phyloP scores from a whole-genome alignment of 495 filamentous ascomycete species.

The Penicillium nucicola region DNA sequence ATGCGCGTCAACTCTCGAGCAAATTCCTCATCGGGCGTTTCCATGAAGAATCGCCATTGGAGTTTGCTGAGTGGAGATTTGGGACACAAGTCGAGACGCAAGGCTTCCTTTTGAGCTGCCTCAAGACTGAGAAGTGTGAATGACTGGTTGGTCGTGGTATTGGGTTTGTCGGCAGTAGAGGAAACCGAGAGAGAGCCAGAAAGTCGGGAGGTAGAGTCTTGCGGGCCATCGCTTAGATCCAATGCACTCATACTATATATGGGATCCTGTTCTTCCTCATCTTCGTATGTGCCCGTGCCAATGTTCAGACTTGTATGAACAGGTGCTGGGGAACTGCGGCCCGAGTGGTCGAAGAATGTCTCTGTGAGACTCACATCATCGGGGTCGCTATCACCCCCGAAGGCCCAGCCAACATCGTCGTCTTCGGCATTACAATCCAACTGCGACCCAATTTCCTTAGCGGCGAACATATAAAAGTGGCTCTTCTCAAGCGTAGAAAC shows the following conservation, averaged over 20 bases:
- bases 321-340: constrained; percentile 38
- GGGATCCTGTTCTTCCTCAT: constrained; percentile 39
- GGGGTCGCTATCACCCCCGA: constrained; percentile 53
- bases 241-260: constrained; percentile 43
- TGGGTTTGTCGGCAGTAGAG: constrained; percentile 38
- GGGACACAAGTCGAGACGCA: constrained; percentile 58
- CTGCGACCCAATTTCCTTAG: constrained; percentile 72
- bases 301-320: constrained; percentile 23
- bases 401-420: constrained; percentile 78
- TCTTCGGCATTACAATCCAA: constrained; percentile 65
- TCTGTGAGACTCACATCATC: constrained; percentile 37
- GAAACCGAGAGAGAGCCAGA: constrained; percentile 43
- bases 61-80: constrained; percentile 66
- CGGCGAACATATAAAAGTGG: constrained; percentile 74
- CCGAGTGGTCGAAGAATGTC: constrained; percentile 38
- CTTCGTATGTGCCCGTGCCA: constrained; percentile 23
- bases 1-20: constrained; percentile 91
- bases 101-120: constrained; percentile 70
- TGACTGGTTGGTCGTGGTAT: constrained; percentile 40
- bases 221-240: constrained; percentile 40
- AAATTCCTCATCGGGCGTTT: constrained; percentile 72
- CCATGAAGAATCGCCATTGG: constrained; percentile 82
- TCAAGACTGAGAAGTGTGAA: constrained; percentile 57
- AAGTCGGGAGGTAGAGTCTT: constrained; percentile 36
- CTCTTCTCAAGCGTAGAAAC: constrained; percentile 63